Conservation (phyloP, 805 yeast species). For the Barnettozyma vustinii region DNA sequence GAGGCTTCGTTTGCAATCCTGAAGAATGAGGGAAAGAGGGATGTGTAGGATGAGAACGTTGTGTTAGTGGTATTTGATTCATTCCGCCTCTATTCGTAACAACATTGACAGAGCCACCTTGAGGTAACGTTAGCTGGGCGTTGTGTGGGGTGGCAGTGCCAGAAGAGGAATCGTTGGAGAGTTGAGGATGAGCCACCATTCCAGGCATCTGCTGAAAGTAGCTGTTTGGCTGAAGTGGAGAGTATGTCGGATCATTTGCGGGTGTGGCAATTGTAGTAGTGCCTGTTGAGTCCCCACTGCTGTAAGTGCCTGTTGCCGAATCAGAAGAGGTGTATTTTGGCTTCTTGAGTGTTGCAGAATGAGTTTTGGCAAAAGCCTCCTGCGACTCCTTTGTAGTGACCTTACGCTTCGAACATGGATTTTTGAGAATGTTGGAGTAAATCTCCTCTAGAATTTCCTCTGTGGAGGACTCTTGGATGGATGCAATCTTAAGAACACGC, state of each 20-base stretch:
- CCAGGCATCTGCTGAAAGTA: constrained; percentile 3
- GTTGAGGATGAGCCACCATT: background rate
- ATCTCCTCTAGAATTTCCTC: constrained; percentile 20
- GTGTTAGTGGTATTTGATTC: background rate
- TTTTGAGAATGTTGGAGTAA: constrained; percentile 18
- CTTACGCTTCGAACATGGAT: constrained; percentile 24
- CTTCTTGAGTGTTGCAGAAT: background rate
- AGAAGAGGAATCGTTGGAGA: background rate
- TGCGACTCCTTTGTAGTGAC: constrained; percentile 18
- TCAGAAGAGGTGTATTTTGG: background rate
- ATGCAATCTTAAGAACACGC: constrained; percentile 20
- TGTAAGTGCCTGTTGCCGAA: background rate
- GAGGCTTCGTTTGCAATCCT: background rate
- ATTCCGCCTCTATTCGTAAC: background rate
- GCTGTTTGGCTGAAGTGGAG: constrained; percentile 7
- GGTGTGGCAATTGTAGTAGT: background rate
- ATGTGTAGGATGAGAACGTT: background rate
- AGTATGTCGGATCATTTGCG: background rate
- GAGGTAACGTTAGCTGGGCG: background rate
- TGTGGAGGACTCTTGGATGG: constrained; percentile 19
- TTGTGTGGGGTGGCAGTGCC: background rate
- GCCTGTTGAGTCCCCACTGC: background rate
- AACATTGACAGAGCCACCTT: constrained; percentile 4
- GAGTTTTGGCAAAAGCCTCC: constrained; percentile 1
- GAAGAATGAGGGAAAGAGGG: background rate